A percentile compares a stretch with the other conserved stretches of the same genome.
These are phyloP conservation scores for Eucalyptus brandiana DNA, from an alignment of 345 rosid species.

Conservation along the genomic window DNA sequence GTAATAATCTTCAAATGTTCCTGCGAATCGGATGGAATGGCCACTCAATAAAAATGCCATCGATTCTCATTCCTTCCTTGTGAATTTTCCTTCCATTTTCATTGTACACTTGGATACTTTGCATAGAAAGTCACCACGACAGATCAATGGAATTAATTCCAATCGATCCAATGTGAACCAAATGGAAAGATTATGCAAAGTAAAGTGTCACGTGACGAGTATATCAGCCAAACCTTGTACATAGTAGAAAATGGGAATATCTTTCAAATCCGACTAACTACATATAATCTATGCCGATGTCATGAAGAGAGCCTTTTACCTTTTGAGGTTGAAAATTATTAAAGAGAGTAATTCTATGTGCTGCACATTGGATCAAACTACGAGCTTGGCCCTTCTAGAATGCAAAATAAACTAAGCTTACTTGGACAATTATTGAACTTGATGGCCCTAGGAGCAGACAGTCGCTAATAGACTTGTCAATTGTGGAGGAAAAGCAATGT, in stretches of 20 bases:
- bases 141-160: background rate
- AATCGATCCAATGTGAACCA: background rate
- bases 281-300: background rate
- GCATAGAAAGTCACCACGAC: background rate
- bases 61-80: background rate
- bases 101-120: background rate
- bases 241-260: background rate
- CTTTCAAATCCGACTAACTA: background rate
- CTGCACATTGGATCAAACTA: background rate
- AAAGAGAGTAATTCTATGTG: background rate
- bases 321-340: background rate
- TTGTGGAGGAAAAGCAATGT: background rate
- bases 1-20: background rate
- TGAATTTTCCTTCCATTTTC: background rate
- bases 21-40: background rate
- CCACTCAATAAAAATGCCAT: background rate
- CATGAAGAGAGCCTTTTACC: background rate
- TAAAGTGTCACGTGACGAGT: rapidly evolving
- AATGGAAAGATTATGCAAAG: background rate
- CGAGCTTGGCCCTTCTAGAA: background rate
- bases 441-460: background rate
- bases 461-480: background rate
- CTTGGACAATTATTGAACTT: background rate
- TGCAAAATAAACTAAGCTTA: background rate
- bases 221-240: background rate